Evolutionary conservation across 192 early-diverging fungal genomes (phyloP).

Genomic region (Chytriomyces confervae): DNA sequence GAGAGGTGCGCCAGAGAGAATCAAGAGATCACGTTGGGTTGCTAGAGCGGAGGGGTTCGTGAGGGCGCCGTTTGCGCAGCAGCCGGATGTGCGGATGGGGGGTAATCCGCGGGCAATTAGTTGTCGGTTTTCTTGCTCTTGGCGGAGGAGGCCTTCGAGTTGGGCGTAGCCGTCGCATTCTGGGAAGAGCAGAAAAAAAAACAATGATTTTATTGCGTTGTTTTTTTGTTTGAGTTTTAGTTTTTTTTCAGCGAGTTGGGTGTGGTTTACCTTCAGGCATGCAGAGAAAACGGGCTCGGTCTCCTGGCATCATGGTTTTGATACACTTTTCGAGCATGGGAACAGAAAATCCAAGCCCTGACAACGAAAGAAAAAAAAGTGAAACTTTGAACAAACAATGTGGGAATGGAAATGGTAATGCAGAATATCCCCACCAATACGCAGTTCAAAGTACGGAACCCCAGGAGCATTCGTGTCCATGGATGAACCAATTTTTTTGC

Average conservation of each 20-base stretch:
- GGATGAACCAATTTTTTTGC: slow-evolving; percentile 47
- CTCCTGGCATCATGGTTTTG: slow-evolving; percentile 55
- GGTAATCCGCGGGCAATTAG: slow-evolving; percentile 44
- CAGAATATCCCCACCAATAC: slow-evolving; percentile 39
- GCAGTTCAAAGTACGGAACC: slow-evolving; percentile 54
- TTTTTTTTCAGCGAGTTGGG: not conserved
- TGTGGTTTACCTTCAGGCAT: slow-evolving; percentile 40
- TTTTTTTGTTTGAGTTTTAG: too few relatives aligned
- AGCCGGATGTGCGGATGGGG: slow-evolving; percentile 42
- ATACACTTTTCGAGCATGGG: slow-evolving; percentile 53
- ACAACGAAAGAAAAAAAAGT: not conserved
- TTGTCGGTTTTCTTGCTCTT: slow-evolving; percentile 50
- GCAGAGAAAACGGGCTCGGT: slow-evolving; percentile 54
- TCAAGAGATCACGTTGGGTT: slow-evolving; percentile 40
- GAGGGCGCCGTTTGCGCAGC: slow-evolving; percentile 46
- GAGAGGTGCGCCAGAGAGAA: slow-evolving; percentile 43
- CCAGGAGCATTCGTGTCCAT: slow-evolving; percentile 36
- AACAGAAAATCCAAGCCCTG: slow-evolving; percentile 54
- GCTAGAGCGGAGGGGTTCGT: slow-evolving; percentile 12
- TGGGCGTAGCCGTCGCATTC: slow-evolving; percentile 53
- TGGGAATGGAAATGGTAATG: not conserved
- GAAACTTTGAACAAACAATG: not conserved
- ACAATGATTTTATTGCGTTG: too few relatives aligned
- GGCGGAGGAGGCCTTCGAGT: slow-evolving; percentile 54
- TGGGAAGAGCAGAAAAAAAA: not conserved